phyloP scores from a whole-genome alignment of 768 basidiomycete genomes.

The Jaapia argillacea region DNA sequence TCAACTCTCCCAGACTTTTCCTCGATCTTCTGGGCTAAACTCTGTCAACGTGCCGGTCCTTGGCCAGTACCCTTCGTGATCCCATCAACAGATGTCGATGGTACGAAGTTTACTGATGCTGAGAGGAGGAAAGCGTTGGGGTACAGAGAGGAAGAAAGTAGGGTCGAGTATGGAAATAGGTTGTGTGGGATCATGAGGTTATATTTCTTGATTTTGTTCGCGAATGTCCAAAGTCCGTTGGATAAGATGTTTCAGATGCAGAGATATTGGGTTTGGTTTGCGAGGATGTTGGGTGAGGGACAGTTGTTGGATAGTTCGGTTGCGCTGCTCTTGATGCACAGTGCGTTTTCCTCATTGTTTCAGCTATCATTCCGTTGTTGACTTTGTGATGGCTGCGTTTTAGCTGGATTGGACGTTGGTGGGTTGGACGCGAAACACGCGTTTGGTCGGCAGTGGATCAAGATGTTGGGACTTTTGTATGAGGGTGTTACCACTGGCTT shows the following conservation, averaged over 20 bases:
- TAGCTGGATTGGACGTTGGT: conserved; percentile 66
- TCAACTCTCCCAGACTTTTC: conserved; percentile 43
- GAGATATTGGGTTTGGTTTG: conserved; percentile 65
- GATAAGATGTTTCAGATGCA: conserved; percentile 49
- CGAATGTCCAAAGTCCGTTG: conserved; percentile 29
- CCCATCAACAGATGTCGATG: conserved; percentile 41
- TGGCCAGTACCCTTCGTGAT: conserved; percentile 73
- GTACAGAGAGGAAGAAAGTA: conserved; percentile 46
- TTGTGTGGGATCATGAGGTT: conserved; percentile 77
- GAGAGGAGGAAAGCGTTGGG: conserved; percentile 45
- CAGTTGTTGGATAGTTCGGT: conserved; percentile 44
- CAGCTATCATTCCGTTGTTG: not conserved
- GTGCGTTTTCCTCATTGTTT: conserved; percentile 28
- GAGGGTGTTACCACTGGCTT: conserved; percentile 50
- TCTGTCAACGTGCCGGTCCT: conserved; percentile 81
- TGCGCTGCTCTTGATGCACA: conserved; percentile 58
- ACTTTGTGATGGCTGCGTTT: conserved; percentile 3
- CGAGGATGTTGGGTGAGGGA: conserved; percentile 45
- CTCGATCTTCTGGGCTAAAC: conserved; percentile 72
- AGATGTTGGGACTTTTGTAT: conserved; percentile 57
- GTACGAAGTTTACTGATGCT: conserved; percentile 30
- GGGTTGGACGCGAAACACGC: conserved; percentile 47
- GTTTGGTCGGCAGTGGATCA: conserved; percentile 77
- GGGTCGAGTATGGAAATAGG: conserved; percentile 53
- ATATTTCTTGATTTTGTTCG: conserved; percentile 63